Conservation (phyloP, 192 early-diverging fungal species). For the Phycomyces blakesleeanus region DNA sequence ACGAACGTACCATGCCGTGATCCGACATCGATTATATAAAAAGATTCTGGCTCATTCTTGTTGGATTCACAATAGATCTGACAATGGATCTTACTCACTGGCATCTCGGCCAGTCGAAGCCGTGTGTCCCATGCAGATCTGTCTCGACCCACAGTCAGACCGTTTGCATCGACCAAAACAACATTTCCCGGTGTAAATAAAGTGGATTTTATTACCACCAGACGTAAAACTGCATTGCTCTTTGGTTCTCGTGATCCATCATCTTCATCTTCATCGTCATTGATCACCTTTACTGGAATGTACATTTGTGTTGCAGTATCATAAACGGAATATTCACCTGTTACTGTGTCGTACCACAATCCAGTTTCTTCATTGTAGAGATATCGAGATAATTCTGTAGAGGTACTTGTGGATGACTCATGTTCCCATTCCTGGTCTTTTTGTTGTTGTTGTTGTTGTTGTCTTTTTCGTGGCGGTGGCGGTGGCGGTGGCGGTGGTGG, state of each 20-base stretch:
- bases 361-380: slow-evolving; percentile 41
- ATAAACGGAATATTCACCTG: slow-evolving; percentile 48
- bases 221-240: slow-evolving; percentile 42
- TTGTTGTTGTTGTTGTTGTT: background rate
- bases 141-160: slow-evolving; percentile 62
- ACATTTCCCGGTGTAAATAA: slow-evolving; percentile 39
- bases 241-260: slow-evolving; percentile 30
- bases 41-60: background rate
- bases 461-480: background rate
- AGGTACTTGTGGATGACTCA: background rate
- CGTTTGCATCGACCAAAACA: slow-evolving; percentile 51
- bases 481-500: no score
- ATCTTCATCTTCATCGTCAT: slow-evolving; percentile 3
- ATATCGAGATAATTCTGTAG: slow-evolving; percentile 36
- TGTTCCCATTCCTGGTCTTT: background rate
- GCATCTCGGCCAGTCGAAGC: slow-evolving; percentile 62
- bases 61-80: slow-evolving; percentile 39
- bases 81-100: slow-evolving; percentile 61
- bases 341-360: slow-evolving; percentile 52
- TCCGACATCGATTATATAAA: slow-evolving; percentile 56
- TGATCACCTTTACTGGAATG: slow-evolving; percentile 37
- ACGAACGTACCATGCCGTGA: slow-evolving; percentile 77
- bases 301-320: slow-evolving; percentile 49
- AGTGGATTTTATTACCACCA: slow-evolving; percentile 58
- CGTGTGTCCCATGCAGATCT: slow-evolving; percentile 43